These are phyloP conservation scores for Metschnikowia cerradonensis DNA, from an alignment of 805 yeast species.

Conservation along the genomic window DNA sequence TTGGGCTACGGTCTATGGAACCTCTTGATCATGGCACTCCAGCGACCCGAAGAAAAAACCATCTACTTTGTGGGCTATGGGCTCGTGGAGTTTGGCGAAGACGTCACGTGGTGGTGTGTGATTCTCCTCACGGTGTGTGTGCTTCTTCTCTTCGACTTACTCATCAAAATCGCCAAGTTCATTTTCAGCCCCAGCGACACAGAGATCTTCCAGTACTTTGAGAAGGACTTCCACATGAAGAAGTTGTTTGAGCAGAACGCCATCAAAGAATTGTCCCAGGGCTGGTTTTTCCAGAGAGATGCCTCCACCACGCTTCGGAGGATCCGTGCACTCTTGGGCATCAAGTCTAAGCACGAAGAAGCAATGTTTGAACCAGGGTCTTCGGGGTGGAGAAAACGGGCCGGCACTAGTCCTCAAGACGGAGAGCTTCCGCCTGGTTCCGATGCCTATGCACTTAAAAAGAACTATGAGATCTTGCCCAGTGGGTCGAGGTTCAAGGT, in stretches of 20 bases:
- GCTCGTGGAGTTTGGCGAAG: constrained; percentile 71
- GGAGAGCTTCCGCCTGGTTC: constrained; percentile 51
- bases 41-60: constrained; percentile 46
- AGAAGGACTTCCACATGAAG: constrained; percentile 63
- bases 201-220: constrained; percentile 74
- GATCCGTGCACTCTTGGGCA: constrained; percentile 12
- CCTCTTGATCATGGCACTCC: constrained; percentile 66
- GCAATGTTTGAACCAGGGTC: constrained; percentile 18
- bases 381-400: constrained; percentile 43
- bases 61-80: constrained; percentile 74
- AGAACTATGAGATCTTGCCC: constrained; percentile 57
- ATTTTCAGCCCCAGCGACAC: constrained; percentile 67
- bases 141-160: constrained; percentile 63
- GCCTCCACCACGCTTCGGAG: constrained; percentile 22
- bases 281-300: constrained; percentile 68
- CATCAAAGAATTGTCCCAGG: constrained; percentile 66
- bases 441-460: constrained; percentile 26
- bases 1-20: constrained; percentile 89
- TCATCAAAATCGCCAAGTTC: constrained; percentile 53
- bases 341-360: constrained; percentile 18
- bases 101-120: constrained; percentile 84
- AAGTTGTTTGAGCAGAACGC: constrained; percentile 70
- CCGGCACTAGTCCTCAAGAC: constrained; percentile 43
- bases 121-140: constrained; percentile 53
- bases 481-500: constrained; percentile 63